Evolutionary conservation across 768 basidiomycete species (phyloP).

Genomic region (Rhodotorula kratochvilovae): DNA sequence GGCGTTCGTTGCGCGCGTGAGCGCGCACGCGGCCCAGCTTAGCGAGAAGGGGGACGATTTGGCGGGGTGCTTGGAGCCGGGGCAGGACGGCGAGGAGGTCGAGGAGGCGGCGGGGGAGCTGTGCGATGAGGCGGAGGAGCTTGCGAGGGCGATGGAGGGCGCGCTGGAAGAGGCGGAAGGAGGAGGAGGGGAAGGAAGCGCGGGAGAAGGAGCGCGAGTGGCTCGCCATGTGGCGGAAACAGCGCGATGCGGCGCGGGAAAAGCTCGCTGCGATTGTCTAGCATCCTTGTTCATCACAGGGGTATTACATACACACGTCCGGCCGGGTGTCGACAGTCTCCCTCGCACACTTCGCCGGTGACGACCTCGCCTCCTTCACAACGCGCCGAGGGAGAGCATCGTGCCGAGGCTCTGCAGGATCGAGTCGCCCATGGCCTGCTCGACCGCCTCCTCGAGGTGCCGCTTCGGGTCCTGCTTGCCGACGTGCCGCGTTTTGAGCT

Average conservation of each 20-base stretch:
- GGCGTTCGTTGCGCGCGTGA: neutral
- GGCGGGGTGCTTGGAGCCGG: conserved; percentile 22
- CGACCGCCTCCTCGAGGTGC: conserved; percentile 93
- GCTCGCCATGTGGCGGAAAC: conserved; percentile 22
- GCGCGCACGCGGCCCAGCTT: neutral
- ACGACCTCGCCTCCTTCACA: too few species aligned
- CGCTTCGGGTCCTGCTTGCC: conserved; percentile 66
- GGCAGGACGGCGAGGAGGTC: conserved; percentile 6
- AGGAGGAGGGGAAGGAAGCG: neutral
- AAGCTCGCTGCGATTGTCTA: conserved; percentile 19
- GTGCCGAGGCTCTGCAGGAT: conserved; percentile 37
- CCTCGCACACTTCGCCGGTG: too few species aligned
- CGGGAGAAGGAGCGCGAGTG: conserved; percentile 8
- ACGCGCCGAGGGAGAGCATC: conserved; percentile 28
- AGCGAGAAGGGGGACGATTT: conserved; percentile 28
- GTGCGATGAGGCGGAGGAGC: neutral
- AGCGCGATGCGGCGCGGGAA: conserved; percentile 3
- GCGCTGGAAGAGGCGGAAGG: neutral
- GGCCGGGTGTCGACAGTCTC: too few species aligned
- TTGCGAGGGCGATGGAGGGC: neutral
- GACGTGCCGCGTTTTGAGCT: conserved; percentile 75
- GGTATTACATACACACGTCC: neutral
- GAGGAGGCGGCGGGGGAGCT: neutral
- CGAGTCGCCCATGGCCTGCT: conserved; percentile 87
- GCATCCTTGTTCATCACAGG: too few species aligned